Percentiles rank a stretch among this genome's conserved stretches.
Evolutionary conservation across 2,329 filamentous ascomycete species (phyloP).

Genomic region (Calonectria multiphialidica): DNA sequence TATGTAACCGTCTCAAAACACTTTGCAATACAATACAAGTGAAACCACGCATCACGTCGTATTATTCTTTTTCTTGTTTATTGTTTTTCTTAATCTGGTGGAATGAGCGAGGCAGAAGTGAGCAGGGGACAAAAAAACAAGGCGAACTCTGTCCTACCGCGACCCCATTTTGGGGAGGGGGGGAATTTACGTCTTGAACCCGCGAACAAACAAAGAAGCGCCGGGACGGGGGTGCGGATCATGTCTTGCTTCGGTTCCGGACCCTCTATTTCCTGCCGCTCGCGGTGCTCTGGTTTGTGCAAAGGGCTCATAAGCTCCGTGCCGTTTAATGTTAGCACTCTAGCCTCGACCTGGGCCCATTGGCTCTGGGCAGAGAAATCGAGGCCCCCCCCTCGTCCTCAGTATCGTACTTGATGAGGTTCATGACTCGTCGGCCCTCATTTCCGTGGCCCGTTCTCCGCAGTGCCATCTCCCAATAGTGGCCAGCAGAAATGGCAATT

Average conservation of each 20-base stretch:
- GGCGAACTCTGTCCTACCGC: neutral
- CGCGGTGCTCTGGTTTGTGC: slow-evolving; percentile 11
- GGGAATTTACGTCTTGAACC: neutral
- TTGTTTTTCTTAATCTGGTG: neutral
- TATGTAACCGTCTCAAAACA: neutral
- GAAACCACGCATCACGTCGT: neutral
- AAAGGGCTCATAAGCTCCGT: slow-evolving; percentile 3
- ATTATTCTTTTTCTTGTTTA: neutral
- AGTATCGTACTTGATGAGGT: neutral
- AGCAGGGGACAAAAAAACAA: neutral
- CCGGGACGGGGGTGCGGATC: slow-evolving; percentile 9
- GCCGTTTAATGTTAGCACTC: slow-evolving; percentile 16
- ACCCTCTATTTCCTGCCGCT: slow-evolving; percentile 3
- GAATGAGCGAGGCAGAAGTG: neutral
- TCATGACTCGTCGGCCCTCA: slow-evolving; percentile 25
- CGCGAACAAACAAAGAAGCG: slow-evolving; percentile 1
- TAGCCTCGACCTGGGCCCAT: slow-evolving; percentile 3
- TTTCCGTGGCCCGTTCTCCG: slow-evolving; percentile 24
- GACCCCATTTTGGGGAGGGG: neutral
- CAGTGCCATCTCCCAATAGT: slow-evolving; percentile 15
- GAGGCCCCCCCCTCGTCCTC: neutral
- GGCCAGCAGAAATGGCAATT: slow-evolving; percentile 3
- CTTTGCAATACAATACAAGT: neutral
- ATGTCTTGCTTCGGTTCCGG: slow-evolving; percentile 10
- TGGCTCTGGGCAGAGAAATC: slow-evolving; percentile 5